phyloP scores from a whole-genome alignment of 768 basidiomycete genomes.

The Chalciporus chontae region DNA sequence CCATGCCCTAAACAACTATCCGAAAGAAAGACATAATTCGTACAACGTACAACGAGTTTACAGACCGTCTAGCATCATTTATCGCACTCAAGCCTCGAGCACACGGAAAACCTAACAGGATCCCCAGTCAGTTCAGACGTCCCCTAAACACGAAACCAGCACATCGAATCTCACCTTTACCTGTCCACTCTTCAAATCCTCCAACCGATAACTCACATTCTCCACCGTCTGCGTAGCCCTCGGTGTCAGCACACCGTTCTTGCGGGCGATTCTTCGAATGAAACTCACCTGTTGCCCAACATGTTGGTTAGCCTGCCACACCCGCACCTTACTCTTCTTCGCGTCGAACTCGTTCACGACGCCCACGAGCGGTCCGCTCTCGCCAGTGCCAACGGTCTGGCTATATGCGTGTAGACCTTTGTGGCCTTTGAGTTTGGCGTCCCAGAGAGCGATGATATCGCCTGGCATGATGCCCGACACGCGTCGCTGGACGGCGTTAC shows the following conservation, averaged over 20 bases:
- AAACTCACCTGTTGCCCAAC: conserved; percentile 72
- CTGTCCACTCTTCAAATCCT: conserved; percentile 82
- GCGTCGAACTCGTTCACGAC: conserved; percentile 79
- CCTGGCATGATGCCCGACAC: conserved; percentile 83
- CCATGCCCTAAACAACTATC: background rate
- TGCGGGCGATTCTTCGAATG: conserved; percentile 26
- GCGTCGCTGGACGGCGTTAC: conserved; percentile 61
- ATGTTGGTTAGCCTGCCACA: conserved; percentile 85
- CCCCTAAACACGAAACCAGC: background rate
- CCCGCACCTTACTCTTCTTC: conserved; percentile 83
- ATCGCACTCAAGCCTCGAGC: conserved; percentile 32
- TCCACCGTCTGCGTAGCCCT: conserved; percentile 56
- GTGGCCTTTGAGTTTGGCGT: conserved; percentile 75
- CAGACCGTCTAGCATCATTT: conserved; percentile 1
- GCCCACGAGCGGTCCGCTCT: conserved; percentile 56
- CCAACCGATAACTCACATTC: conserved; percentile 79
- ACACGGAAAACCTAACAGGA: conserved; percentile 38
- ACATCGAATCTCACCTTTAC: conserved; percentile 53
- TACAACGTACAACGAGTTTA: background rate
- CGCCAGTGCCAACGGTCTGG: conserved; percentile 50
- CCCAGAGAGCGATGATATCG: conserved; percentile 71
- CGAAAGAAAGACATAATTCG: background rate
- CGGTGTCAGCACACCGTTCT: conserved; percentile 34
- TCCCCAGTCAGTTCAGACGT: conserved; percentile 6
- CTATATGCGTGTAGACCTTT: conserved; percentile 78